These are phyloP conservation scores for Emmonsia crescens DNA, from an alignment of 2,329 filamentous ascomycete species.

Conservation along the genomic window DNA sequence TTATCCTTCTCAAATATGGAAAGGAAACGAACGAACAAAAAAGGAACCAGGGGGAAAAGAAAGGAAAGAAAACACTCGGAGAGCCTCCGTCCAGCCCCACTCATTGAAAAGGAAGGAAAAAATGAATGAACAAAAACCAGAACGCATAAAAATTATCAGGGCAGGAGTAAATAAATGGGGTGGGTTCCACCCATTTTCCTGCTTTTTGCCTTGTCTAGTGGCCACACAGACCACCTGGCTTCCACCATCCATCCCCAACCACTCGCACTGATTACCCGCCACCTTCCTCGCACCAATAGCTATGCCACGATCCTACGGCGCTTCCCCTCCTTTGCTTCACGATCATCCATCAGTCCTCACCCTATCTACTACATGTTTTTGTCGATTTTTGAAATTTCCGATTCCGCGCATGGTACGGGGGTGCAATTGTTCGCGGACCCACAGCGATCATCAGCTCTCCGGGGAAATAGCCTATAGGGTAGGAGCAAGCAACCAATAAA, in stretches of 20 bases:
- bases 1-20: not conserved
- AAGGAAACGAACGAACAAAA: not conserved
- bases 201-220: not conserved
- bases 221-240: not conserved
- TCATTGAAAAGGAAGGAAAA: not conserved
- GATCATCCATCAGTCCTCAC: not conserved
- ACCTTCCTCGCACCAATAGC: not conserved
- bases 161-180: not conserved
- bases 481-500: not conserved
- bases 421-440: not conserved
- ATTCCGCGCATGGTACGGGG: not conserved
- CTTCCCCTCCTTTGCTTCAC: not conserved
- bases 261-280: not conserved
- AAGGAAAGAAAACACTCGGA: not conserved
- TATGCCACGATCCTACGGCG: not conserved
- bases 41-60: not conserved
- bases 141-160: not conserved
- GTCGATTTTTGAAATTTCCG: not conserved
- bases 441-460: not conserved
- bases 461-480: too few relatives aligned
- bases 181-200: not conserved
- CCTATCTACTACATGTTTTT: not conserved
- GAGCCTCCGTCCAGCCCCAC: not conserved
- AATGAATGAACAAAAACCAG: not conserved
- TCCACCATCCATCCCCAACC: not conserved